These are phyloP conservation scores for Prunus mongolica DNA, from an alignment of 306 rosid genomes.

Conservation along the genomic window DNA sequence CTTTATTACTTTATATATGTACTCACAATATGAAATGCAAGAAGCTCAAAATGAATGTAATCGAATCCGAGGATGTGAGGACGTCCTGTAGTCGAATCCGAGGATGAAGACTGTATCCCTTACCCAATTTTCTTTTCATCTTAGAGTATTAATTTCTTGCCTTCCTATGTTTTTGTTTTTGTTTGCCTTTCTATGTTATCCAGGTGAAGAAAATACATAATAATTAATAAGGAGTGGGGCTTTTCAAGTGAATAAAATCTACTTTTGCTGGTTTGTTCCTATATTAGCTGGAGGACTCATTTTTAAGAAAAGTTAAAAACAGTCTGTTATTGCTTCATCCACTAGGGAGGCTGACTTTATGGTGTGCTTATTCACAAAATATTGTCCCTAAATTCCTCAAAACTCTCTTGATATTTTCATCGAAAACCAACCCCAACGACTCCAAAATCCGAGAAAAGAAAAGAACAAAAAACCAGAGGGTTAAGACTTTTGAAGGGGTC, in stretches of 20 bases:
- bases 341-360: not conserved
- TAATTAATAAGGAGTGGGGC: not conserved
- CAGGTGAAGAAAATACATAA: not conserved
- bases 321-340: not conserved
- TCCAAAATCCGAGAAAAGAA: not conserved
- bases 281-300: not conserved
- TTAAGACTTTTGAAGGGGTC: not conserved
- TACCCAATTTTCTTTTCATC: not conserved
- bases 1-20: no score
- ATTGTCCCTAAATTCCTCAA: not conserved
- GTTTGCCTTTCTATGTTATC: not conserved
- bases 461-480: no score
- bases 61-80: not conserved
- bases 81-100: not conserved
- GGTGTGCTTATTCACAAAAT: not conserved
- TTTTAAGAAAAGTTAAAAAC: not conserved
- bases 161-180: not conserved
- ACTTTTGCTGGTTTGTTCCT: not conserved
- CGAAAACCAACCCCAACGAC: conserved; percentile 4
- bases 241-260: not conserved
- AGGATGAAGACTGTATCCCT: not conserved
- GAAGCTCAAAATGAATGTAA: not conserved
- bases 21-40: not conserved
- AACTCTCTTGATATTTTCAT: not conserved
- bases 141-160: not conserved